These are phyloP conservation scores for Silene vulgaris DNA, from an alignment of 179 eudicot species.

Conservation along the genomic window DNA sequence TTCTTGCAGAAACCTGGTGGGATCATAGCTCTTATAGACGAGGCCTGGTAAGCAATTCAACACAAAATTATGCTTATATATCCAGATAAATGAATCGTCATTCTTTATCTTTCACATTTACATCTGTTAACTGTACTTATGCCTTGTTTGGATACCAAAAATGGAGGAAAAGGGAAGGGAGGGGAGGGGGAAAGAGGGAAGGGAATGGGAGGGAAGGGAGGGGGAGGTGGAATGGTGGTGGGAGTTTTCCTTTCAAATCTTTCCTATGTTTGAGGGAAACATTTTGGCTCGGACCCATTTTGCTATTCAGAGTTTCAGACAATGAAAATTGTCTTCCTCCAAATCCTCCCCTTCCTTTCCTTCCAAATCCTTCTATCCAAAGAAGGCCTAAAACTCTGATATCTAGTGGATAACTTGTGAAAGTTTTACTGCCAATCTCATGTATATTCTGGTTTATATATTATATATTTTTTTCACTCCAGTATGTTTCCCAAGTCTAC, in stretches of 20 bases:
- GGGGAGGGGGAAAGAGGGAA: too few relatives aligned
- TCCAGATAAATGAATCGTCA: not conserved
- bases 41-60: slow-evolving; percentile 69
- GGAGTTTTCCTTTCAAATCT: too few relatives aligned
- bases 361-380: too few relatives aligned
- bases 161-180: too few relatives aligned
- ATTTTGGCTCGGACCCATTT: too few relatives aligned
- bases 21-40: slow-evolving; percentile 84
- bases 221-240: too few relatives aligned
- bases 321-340: too few relatives aligned
- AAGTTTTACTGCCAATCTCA: slow-evolving; percentile 13
- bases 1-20: slow-evolving; percentile 92
- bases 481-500: slow-evolving; percentile 99
- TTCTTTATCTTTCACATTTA: not conserved
- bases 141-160: too few relatives aligned
- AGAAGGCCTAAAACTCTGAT: not conserved
- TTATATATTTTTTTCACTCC: slow-evolving; percentile 24
- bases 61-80: not conserved
- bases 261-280: too few relatives aligned
- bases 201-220: too few relatives aligned
- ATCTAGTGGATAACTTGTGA: slow-evolving; percentile 5
- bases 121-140: not conserved
- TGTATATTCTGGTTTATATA: slow-evolving; percentile 13
- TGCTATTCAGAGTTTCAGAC: too few relatives aligned
- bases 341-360: too few relatives aligned